phyloP scores from a whole-genome alignment of 805 yeast genomes.

The Maudiozyma serrabonitensis region DNA sequence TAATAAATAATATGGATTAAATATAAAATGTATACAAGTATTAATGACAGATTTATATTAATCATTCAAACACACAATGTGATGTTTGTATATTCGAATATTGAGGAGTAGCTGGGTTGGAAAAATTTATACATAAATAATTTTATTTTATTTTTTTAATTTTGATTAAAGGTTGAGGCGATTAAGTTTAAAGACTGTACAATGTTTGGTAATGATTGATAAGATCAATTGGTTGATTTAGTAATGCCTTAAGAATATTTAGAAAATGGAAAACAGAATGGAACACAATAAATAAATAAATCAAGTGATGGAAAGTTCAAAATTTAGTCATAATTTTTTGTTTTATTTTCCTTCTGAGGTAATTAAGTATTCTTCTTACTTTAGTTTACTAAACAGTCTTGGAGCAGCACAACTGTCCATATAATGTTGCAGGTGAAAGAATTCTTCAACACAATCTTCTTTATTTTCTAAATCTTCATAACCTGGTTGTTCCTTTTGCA shows the following conservation, averaged over 20 bases:
- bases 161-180: background rate
- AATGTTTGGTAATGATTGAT: background rate
- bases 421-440: conserved; percentile 93
- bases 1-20: background rate
- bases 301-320: too few relatives aligned
- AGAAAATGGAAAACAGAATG: background rate
- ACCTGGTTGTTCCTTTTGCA: conserved; percentile 74
- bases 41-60: background rate
- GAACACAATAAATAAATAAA: background rate
- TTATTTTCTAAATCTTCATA: conserved; percentile 73
- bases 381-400: conserved; percentile 75
- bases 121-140: background rate
- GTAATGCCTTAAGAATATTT: conserved; percentile 1
- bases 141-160: background rate
- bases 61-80: background rate
- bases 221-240: background rate
- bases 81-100: too few relatives aligned
- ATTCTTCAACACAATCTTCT: conserved; percentile 97
- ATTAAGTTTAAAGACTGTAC: background rate
- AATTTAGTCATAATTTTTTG: too few relatives aligned
- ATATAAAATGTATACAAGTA: background rate
- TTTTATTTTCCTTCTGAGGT: too few relatives aligned
- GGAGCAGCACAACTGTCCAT: conserved; percentile 87
- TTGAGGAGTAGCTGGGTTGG: too few relatives aligned
- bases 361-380: conserved; percentile 32